Evolutionary conservation across 148 eudicot genomes (phyloP), one percentile per base, ranked within the genome.

Genomic region (Chenopodium suecicum): DNA sequence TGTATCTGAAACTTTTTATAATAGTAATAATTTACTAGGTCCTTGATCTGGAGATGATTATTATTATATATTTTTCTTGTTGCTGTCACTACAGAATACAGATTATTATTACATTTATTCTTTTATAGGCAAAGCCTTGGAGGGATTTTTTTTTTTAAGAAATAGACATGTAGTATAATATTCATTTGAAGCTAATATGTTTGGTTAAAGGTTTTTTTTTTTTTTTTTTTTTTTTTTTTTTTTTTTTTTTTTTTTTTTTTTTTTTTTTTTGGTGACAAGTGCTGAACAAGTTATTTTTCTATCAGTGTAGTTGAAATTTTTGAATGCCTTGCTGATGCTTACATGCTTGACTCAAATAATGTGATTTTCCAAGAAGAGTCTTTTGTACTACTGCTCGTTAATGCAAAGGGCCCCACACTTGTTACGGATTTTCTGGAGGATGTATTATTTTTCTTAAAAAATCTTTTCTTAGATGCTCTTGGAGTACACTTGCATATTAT

Each of bases 341-440:
- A 41, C 52, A 56, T 56, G 76, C 75, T 79, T 79, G 54, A 23
- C 23, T 54, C 54, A 14, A 71, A 71, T 73, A 29, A 71, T 58
- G 22, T 41, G 19, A 34, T 31, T 32, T 4, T 29, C 44, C 50
- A 29, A 13, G 17, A 4, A 37, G 22, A 80, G n/a, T 37, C 50
- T 41, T 52, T 4, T 50, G 54, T 22, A 78, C 67, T 46, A 41
- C 10, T 62, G 47, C 27, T 22, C 17, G 7, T 70, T 54, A 34
- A 34, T 60, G 60, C 70, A 27, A 44, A 7, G 25, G 0, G 12
- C 20, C 37, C 73, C 44, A 13, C 14, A 68, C 19, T 31, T 12
- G 41, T 68, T 20, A n/a, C 5, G 22, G 56, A 52, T 52, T 52
- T 12, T 52, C 13, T 52, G 12, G 56, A 52, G 56, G 44, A 41